phyloP scores from a whole-genome alignment of 2,329 filamentous ascomycete species.

The Trematosphaeria pertusa region DNA sequence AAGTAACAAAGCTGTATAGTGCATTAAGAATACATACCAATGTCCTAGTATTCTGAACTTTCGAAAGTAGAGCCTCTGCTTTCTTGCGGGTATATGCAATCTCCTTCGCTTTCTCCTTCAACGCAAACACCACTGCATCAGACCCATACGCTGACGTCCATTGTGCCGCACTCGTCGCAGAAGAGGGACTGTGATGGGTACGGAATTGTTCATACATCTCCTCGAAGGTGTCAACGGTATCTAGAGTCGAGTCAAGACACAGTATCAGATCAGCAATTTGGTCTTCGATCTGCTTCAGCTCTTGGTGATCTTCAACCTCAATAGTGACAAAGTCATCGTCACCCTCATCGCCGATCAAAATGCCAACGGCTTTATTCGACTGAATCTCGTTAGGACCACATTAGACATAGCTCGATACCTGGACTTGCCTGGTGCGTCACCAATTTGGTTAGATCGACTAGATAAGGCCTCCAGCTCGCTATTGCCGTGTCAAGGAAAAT shows the following conservation, averaged over 20 bases:
- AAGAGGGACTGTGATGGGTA: neutral
- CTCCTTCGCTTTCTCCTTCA: constrained; percentile 16
- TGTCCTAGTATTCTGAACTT: constrained; percentile 20
- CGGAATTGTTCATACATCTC: constrained; percentile 23
- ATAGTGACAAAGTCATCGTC: constrained; percentile 18
- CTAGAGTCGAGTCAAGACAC: constrained; percentile 27
- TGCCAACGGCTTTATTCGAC: constrained; percentile 23
- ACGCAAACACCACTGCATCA: constrained; percentile 14
- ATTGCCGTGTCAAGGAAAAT: constrained; percentile 28
- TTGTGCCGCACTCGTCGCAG: neutral
- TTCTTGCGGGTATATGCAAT: constrained; percentile 20
- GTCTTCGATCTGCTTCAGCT: constrained; percentile 30
- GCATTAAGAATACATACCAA: constrained; percentile 17
- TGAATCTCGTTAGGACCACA: constrained; percentile 3
- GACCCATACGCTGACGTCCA: constrained; percentile 1
- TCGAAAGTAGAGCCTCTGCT: constrained; percentile 18
- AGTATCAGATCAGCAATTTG: constrained; percentile 22
- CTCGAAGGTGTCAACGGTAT: constrained; percentile 21
- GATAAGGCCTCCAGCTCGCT: constrained; percentile 25
- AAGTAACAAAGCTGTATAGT: too few relatives aligned
- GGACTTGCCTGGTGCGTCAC: constrained; percentile 15
- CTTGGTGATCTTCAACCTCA: constrained; percentile 24
- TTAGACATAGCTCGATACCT: neutral
- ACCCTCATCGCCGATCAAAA: constrained; percentile 13
- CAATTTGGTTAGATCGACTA: constrained; percentile 15